Conservation (phyloP, 2,329 filamentous ascomycete genomes). For the Calonectria montana region DNA sequence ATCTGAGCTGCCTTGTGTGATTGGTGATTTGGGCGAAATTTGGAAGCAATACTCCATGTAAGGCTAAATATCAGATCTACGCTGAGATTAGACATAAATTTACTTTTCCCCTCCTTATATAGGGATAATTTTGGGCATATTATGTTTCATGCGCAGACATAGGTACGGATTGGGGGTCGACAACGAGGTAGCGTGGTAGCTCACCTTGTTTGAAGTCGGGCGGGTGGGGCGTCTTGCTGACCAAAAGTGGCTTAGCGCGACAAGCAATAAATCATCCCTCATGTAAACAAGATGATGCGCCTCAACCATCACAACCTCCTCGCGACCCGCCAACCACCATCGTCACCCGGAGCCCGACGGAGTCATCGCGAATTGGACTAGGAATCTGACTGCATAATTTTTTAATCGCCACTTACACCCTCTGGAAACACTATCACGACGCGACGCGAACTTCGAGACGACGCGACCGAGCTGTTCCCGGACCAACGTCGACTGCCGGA, state of each 20-base stretch:
- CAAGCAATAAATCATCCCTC: slow-evolving; percentile 37
- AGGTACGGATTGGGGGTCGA: neutral
- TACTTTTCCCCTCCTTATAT: neutral
- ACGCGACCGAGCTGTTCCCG: slow-evolving; percentile 30
- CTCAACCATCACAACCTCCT: slow-evolving; percentile 39
- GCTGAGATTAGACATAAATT: neutral
- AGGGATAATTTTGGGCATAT: neutral
- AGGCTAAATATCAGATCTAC: neutral
- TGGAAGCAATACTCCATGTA: neutral
- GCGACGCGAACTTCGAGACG: slow-evolving; percentile 32
- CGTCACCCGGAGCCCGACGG: slow-evolving; percentile 23
- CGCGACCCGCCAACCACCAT: slow-evolving; percentile 40
- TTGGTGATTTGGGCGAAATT: neutral
- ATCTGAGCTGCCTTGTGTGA: too few species aligned
- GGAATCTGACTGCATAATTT: neutral
- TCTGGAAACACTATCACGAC: slow-evolving; percentile 23
- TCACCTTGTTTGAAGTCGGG: slow-evolving; percentile 8
- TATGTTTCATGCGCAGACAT: slow-evolving; percentile 3
- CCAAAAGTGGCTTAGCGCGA: slow-evolving; percentile 35
- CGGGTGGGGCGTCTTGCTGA: slow-evolving; percentile 29
- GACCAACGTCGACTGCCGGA: slow-evolving; percentile 26
- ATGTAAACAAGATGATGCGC: slow-evolving; percentile 47
- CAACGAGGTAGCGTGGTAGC: slow-evolving; percentile 3
- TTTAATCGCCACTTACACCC: neutral
- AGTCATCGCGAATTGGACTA: slow-evolving; percentile 31